Percentiles rank a stretch among this genome's conserved stretches.
These are phyloP conservation scores for Annona cherimola DNA, from an alignment of 164 flowering plant species.

Conservation along the genomic window DNA sequence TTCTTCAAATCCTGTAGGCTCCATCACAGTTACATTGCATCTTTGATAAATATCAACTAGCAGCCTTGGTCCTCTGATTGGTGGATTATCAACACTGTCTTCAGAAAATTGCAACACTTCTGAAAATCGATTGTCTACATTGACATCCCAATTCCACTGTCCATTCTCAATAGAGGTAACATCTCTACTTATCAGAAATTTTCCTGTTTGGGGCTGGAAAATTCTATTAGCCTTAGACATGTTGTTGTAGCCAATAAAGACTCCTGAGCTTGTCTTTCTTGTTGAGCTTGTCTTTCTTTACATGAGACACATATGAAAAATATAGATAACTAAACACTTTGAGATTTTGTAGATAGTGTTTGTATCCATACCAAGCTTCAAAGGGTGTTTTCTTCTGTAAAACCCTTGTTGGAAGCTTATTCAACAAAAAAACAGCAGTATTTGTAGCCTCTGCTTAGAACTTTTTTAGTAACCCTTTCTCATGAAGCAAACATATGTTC, in stretches of 20 bases:
- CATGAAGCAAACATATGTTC: background rate
- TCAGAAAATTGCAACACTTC: background rate
- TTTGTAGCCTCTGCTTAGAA: background rate
- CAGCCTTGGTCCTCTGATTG: background rate
- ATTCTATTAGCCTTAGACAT: background rate
- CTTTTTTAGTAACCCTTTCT: background rate
- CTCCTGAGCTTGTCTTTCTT: background rate
- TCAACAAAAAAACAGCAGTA: background rate
- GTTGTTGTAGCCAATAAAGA: background rate
- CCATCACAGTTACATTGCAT: background rate
- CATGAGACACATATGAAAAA: background rate
- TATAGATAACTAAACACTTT: background rate
- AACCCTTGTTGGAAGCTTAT: background rate
- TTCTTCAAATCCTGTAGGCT: background rate
- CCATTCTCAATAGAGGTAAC: background rate
- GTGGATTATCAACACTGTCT: background rate
- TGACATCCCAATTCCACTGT: background rate
- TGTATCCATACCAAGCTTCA: background rate
- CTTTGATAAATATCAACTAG: background rate
- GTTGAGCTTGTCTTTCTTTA: background rate
- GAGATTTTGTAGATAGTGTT: background rate
- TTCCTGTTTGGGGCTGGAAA: background rate
- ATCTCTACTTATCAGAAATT: slow-evolving; percentile 1
- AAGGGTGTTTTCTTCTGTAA: background rate
- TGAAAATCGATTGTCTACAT: background rate